Evolutionary conservation across 768 basidiomycete species (phyloP).

Genomic region (Kwoniella sp.): DNA sequence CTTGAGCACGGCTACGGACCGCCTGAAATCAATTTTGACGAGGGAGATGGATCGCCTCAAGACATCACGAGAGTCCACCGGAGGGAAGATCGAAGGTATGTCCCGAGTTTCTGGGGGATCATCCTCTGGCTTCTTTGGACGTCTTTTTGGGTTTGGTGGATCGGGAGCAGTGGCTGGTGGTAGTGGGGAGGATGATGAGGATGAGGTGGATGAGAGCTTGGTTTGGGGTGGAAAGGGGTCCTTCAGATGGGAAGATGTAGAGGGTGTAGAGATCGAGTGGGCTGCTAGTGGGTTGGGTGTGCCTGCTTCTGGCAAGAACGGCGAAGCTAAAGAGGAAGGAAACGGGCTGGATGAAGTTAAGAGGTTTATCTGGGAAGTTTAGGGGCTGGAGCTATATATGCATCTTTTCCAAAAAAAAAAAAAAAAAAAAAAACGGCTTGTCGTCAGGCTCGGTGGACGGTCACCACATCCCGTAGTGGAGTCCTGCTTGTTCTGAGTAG

Average conservation of each 20-base stretch:
- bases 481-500: too few species aligned
- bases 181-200: constrained; percentile 26
- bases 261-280: constrained; percentile 50
- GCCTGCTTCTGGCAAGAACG: constrained; percentile 7
- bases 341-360: constrained; percentile 47
- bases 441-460: too few species aligned
- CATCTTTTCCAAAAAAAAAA: too few species aligned
- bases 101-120: constrained; percentile 28
- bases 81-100: constrained; percentile 51
- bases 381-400: too few species aligned
- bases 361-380: constrained; percentile 29
- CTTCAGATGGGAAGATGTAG: constrained; percentile 53
- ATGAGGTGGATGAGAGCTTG: constrained; percentile 44
- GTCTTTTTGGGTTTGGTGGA: constrained; percentile 31
- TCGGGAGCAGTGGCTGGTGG: background rate
- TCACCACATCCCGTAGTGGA: too few species aligned
- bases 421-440: too few species aligned
- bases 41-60: constrained; percentile 53
- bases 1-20: constrained; percentile 34
- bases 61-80: constrained; percentile 34
- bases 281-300: constrained; percentile 36
- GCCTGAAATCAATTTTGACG: constrained; percentile 43
- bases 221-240: constrained; percentile 51
- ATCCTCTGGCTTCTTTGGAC: constrained; percentile 26
- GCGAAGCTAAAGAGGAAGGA: constrained; percentile 29